Evolutionary conservation across 2,329 filamentous ascomycete genomes (phyloP), one percentile per base, ranked within the genome.

Genomic region (Fusarium temperatum): DNA sequence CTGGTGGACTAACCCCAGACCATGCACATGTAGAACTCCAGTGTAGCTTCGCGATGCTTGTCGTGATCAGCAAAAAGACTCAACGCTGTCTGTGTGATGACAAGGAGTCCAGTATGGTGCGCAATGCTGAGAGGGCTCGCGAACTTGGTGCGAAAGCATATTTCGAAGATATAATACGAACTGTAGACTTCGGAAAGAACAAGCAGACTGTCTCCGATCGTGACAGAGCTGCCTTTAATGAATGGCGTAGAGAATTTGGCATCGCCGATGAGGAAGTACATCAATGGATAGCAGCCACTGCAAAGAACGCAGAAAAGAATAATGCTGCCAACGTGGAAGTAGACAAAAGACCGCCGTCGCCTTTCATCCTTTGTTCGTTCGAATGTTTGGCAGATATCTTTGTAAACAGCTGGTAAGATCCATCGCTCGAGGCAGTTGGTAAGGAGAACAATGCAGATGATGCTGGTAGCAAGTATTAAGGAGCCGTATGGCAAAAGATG

Each of bases 21-120:
- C 66, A 68, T 68, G 41, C 66, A 68, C 66, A 68, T 68, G n/a
- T 63, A 68, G 24, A 68, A 68, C n/a, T 68, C 66, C 1, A 63
- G 8, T 3, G 66, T 63, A 10, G 66, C 66, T 30, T 68, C 64
- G 9, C 17, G 55, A 11, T 68, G 56, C 20, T 63, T 68, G 12
- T 50, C 8, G 3, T 39, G 42, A 3, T 68, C 17, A 6, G 66
- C 66, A 6, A 68, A 68, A 26, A 68, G 66, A 17, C 64, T 44
- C 14, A 68, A 28, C 0, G 66, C 66, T 9, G 64, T 68, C 17
- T 68, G 66, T 0, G 55, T 54, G 6, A 68, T 63, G 2, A 63
- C 12, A 22, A 68, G 64, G 0, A 68, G 6, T 5, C 66, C 66
- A 2, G 17, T 26, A 12, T 68, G 66, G 5, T 68, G 66, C 8